Percentiles rank a stretch among this genome's conserved stretches.
Evolutionary conservation across 768 basidiomycete genomes (phyloP).

Genomic region (Naganishia friedmannii): DNA sequence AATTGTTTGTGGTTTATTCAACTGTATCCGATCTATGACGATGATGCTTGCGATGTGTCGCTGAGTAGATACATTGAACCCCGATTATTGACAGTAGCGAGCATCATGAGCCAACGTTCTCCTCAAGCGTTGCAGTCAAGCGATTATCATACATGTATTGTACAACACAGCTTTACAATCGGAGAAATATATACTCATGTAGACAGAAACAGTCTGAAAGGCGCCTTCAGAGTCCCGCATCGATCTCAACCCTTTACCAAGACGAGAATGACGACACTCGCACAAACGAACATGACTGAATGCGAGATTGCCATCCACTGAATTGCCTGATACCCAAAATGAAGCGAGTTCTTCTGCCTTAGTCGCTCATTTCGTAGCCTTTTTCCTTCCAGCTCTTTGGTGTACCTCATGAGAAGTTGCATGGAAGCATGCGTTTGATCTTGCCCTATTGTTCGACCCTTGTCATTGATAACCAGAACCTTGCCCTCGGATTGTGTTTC

Average conservation of each 20-base stretch:
- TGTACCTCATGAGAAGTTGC: conserved; percentile 3
- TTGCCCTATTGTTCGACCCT: background rate
- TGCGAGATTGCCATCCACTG: conserved; percentile 12
- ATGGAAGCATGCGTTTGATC: background rate
- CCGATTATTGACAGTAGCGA: background rate
- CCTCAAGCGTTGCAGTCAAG: background rate
- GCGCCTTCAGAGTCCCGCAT: background rate
- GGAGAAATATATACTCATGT: background rate
- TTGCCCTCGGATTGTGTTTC: background rate
- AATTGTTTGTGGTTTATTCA: conserved; percentile 1
- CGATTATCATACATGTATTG: background rate
- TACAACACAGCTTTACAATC: too few relatives aligned
- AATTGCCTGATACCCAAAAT: background rate
- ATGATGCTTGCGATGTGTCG: background rate
- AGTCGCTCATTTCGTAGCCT: conserved; percentile 6
- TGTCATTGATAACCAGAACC: background rate
- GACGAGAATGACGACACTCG: background rate
- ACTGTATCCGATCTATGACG: conserved; percentile 25
- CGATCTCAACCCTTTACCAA: background rate
- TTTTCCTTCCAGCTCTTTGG: conserved; percentile 2
- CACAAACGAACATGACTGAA: background rate
- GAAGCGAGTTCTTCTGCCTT: conserved; percentile 6
- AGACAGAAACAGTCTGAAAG: background rate
- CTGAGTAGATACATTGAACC: background rate
- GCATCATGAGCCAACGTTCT: background rate